Evolutionary conservation across 1,284 basidiomycete genomes (phyloP).

Genomic region (Schizophyllum amplum): DNA sequence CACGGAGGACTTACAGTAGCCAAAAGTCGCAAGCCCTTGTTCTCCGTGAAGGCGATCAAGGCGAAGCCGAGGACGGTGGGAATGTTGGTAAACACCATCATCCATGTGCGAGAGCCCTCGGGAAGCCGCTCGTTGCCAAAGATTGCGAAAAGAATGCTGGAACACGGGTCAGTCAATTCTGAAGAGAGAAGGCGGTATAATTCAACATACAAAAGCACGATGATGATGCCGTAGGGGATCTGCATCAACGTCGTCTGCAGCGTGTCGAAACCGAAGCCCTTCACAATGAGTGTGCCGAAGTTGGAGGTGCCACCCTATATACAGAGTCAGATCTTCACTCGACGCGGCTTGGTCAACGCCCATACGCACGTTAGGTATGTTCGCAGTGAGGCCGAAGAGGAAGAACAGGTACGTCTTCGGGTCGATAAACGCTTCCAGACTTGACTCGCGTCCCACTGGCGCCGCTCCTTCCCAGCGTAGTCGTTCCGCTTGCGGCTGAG

Average conservation of each 20-base stretch:
- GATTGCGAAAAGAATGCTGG: slow-evolving; percentile 16
- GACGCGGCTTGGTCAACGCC: neutral
- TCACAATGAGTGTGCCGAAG: slow-evolving; percentile 28
- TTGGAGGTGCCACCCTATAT: slow-evolving; percentile 19
- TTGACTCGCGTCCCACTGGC: slow-evolving; percentile 26
- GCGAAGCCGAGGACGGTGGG: slow-evolving; percentile 21
- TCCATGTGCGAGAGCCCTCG: slow-evolving; percentile 16
- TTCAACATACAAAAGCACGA: slow-evolving; percentile 14
- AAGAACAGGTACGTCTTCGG: slow-evolving; percentile 24
- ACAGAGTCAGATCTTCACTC: neutral
- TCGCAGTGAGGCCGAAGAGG: slow-evolving; percentile 21
- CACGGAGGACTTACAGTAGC: slow-evolving; percentile 15
- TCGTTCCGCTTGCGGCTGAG: slow-evolving; percentile 24
- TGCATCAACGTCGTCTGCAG: slow-evolving; percentile 32
- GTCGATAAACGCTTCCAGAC: slow-evolving; percentile 21
- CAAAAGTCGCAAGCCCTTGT: slow-evolving; percentile 15
- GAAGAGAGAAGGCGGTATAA: neutral
- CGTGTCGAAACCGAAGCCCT: slow-evolving; percentile 30
- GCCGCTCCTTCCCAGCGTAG: slow-evolving; percentile 19
- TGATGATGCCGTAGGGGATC: slow-evolving; percentile 25
- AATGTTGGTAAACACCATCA: slow-evolving; percentile 18
- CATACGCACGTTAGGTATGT: slow-evolving; percentile 17
- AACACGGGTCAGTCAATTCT: neutral
- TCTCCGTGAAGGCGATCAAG: slow-evolving; percentile 18
- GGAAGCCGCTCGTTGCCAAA: slow-evolving; percentile 15